phyloP scores from a whole-genome alignment of 352 stramenopile species.

The Elongisporangium prolatum region DNA sequence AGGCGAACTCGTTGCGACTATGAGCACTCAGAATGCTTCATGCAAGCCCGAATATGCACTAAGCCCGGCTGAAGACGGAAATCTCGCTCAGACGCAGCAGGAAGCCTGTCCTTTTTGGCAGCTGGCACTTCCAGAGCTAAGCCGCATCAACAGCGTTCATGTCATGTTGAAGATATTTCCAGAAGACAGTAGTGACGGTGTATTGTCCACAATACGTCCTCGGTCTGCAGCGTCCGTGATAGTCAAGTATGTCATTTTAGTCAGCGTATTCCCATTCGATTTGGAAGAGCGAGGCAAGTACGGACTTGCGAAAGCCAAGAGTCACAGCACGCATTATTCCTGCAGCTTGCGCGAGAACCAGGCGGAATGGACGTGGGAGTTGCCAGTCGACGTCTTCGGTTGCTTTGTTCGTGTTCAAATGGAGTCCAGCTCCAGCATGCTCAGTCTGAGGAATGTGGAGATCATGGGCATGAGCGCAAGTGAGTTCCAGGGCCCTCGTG shows the following conservation, averaged over 20 bases:
- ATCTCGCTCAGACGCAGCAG: conserved; percentile 60
- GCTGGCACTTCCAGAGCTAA: conserved; percentile 23
- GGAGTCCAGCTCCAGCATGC: conserved; percentile 41
- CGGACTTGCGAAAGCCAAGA: conserved; percentile 40
- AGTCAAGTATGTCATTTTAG: conserved; percentile 39
- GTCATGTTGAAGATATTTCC: conserved; percentile 19
- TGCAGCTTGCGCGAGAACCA: conserved; percentile 26
- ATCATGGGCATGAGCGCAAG: conserved; percentile 36
- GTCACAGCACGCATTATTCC: conserved; percentile 40
- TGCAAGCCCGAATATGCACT: conserved; percentile 44
- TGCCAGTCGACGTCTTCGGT: conserved; percentile 51
- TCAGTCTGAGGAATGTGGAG: conserved; percentile 40
- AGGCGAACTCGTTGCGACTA: conserved; percentile 19
- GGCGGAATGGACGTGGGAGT: conserved; percentile 30
- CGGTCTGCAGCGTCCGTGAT: conserved; percentile 8
- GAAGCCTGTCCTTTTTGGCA: conserved; percentile 81
- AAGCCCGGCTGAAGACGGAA: conserved; percentile 5
- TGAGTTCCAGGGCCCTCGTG: conserved; percentile 49
- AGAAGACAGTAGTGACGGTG: conserved; percentile 1
- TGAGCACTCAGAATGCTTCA: conserved; percentile 66
- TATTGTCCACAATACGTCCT: conserved; percentile 4
- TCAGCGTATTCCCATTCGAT: conserved; percentile 60
- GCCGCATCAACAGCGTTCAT: conserved; percentile 37
- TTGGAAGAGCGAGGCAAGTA: conserved; percentile 58
- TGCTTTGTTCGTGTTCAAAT: conserved; percentile 61